Conservation (phyloP, 2,329 filamentous ascomycete species). For the Chaetothyriales sp. region DNA sequence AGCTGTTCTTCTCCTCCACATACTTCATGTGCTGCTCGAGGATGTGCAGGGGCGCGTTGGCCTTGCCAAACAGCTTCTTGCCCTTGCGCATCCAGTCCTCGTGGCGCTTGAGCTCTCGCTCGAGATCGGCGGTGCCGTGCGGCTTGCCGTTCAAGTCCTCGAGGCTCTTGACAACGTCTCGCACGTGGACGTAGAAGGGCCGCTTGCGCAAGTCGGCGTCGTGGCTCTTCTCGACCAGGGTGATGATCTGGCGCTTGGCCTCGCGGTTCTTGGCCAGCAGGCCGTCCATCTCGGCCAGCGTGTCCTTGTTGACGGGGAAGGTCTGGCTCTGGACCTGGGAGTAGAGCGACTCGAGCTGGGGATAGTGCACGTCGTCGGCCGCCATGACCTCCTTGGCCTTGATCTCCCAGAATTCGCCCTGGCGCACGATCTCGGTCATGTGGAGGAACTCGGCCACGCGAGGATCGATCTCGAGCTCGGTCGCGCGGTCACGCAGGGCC, state of each 20-base stretch:
- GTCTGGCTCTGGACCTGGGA: conserved; percentile 51
- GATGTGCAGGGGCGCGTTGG: conserved; percentile 92
- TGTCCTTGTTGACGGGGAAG: conserved; percentile 71
- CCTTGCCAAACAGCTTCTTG: conserved; percentile 95
- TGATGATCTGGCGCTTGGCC: conserved; percentile 75
- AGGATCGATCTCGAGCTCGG: conserved; percentile 61
- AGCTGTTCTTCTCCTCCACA: conserved; percentile 74
- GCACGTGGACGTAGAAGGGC: conserved; percentile 79
- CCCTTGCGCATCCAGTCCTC: conserved; percentile 99
- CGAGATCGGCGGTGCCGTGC: conserved; percentile 75
- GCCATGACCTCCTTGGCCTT: conserved; percentile 87
- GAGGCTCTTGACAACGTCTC: conserved; percentile 73
- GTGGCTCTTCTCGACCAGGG: conserved; percentile 64
- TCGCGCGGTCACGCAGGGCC: conserved; percentile 63
- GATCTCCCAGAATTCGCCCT: conserved; percentile 77
- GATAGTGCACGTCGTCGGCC: conserved; percentile 85
- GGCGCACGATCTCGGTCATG: conserved; percentile 60
- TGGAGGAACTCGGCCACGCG: conserved; percentile 68
- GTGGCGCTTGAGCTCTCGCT: conserved; percentile 85
- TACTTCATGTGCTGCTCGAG: conserved; percentile 88
- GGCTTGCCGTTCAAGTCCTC: conserved; percentile 89
- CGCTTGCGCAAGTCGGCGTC: conserved; percentile 62
- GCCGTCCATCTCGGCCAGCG: conserved; percentile 68
- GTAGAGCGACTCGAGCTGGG: conserved; percentile 83
- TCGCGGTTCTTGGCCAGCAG: conserved; percentile 94